Evolutionary conservation across 2,329 filamentous ascomycete species (phyloP), one percentile per base, ranked within the genome.

Genomic region (Alternaria rosae): DNA sequence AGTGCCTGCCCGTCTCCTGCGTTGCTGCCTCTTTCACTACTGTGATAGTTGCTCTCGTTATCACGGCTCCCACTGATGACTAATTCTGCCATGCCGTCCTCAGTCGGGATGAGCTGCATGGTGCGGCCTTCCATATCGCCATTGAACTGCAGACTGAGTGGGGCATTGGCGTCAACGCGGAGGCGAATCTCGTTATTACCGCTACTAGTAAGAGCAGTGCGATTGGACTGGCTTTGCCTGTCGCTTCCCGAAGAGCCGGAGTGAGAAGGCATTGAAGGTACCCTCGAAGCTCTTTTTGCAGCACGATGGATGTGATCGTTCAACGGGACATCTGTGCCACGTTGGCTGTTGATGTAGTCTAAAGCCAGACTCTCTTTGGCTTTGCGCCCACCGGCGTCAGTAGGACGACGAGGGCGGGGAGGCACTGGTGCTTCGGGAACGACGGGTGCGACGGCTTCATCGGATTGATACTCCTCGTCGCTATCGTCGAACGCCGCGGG

Each of bases 51-150:
- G 35, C 25, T 58, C 6, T 61, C 59, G 6, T 20, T 23, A 9
- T 52, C 56, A 28, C 50, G 54, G 15, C 73, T 73, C 10, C 64
- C 35, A 52, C 72, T 73, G 44, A 79, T 79, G 56, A 78, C 74
- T 32, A 79, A 64, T 32, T 79, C 77, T 30, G 75, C 76, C 73
- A 77, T 78, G 15, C 77, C 76, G 45, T 74, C 70, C 47, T 77
- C 77, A 41, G 66, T 68, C 38, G 76, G 76, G 23, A 74, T 65
- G 42, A 80, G 61, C n/a, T 70, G 70, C 25, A 79, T 64, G 10
- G 70, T 77, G 52, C 78, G 77, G 13, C 76, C 77, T 54, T 79
- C 76, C 74, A 78, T 79, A 30, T 79, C 76, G 28, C 78, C 78
- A 41, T 74, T 75, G 57, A 80, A 73, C 20, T 74, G 71, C 35